Percentiles rank a stretch among this genome's conserved stretches.
These are phyloP conservation scores for Tolypocladium endophyticum DNA, from an alignment of 2,329 filamentous ascomycete genomes.

Conservation along the genomic window DNA sequence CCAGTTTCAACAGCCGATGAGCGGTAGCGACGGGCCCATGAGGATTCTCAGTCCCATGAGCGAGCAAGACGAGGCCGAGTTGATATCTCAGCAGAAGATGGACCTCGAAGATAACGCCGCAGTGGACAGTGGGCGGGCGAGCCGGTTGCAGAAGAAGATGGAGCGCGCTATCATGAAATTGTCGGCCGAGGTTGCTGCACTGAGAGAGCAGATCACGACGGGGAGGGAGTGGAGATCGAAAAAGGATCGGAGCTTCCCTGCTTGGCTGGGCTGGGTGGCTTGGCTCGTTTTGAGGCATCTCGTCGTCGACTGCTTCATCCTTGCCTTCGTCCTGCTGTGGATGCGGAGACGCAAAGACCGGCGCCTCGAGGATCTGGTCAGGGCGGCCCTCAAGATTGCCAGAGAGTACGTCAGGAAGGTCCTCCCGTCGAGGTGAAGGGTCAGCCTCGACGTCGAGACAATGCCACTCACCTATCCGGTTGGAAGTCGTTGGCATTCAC, in stretches of 20 bases:
- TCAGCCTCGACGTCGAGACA: background rate
- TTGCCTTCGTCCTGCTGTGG: slow-evolving; percentile 59
- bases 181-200: slow-evolving; percentile 82
- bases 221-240: slow-evolving; percentile 61
- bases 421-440: slow-evolving; percentile 43
- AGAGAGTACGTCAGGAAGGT: slow-evolving; percentile 50
- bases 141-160: slow-evolving; percentile 69
- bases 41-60: slow-evolving; percentile 77
- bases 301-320: slow-evolving; percentile 56
- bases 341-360: slow-evolving; percentile 62
- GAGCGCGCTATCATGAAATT: slow-evolving; percentile 81
- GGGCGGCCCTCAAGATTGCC: slow-evolving; percentile 47
- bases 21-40: slow-evolving; percentile 45
- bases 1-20: slow-evolving; percentile 35
- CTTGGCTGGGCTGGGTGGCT: slow-evolving; percentile 61
- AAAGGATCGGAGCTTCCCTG: slow-evolving; percentile 51
- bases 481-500: background rate
- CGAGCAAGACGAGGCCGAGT: slow-evolving; percentile 62
- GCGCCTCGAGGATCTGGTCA: slow-evolving; percentile 62
- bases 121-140: slow-evolving; percentile 25
- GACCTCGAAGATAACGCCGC: slow-evolving; percentile 35
- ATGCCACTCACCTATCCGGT: background rate
- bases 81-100: slow-evolving; percentile 37
- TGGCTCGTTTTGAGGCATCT: slow-evolving; percentile 66
- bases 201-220: slow-evolving; percentile 80